phyloP scores from a whole-genome alignment of 768 basidiomycete species.

The Trametes cubensis region DNA sequence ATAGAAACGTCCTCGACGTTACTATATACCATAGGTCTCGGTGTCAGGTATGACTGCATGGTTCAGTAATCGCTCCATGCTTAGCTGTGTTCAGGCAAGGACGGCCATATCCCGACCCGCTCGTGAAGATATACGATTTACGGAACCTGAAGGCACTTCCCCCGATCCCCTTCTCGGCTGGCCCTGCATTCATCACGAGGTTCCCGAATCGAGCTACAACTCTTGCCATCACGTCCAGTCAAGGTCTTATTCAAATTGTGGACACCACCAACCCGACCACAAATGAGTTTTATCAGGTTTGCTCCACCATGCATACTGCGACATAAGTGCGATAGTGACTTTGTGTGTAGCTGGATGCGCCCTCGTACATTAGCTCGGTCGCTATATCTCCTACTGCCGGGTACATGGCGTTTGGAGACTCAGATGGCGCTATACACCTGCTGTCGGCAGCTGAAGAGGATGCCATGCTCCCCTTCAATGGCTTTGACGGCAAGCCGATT shows the following conservation, averaged over 20 bases:
- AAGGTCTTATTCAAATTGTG: conserved; percentile 84
- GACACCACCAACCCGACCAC: conserved; percentile 75
- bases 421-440: conserved; percentile 81
- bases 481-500: conserved; percentile 82
- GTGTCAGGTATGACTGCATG: conserved; percentile 60
- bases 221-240: conserved; percentile 73
- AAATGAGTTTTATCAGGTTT: conserved; percentile 81
- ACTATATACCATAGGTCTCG: conserved; percentile 85
- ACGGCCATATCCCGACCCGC: conserved; percentile 84
- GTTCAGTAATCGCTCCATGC: not conserved
- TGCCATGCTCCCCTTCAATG: conserved; percentile 73
- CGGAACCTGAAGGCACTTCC: conserved; percentile 81
- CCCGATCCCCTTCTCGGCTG: conserved; percentile 84
- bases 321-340: not conserved
- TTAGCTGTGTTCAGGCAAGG: conserved; percentile 61
- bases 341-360: conserved; percentile 57
- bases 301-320: not conserved
- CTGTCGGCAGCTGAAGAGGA: conserved; percentile 72
- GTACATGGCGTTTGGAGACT: conserved; percentile 93
- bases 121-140: conserved; percentile 91
- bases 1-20: conserved; percentile 79
- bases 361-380: conserved; percentile 76
- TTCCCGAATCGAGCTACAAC: conserved; percentile 77
- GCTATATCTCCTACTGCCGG: conserved; percentile 85
- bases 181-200: conserved; percentile 82